Conservation (phyloP, 108 stramenopile genomes). For the Discostella pseudostelligera region DNA sequence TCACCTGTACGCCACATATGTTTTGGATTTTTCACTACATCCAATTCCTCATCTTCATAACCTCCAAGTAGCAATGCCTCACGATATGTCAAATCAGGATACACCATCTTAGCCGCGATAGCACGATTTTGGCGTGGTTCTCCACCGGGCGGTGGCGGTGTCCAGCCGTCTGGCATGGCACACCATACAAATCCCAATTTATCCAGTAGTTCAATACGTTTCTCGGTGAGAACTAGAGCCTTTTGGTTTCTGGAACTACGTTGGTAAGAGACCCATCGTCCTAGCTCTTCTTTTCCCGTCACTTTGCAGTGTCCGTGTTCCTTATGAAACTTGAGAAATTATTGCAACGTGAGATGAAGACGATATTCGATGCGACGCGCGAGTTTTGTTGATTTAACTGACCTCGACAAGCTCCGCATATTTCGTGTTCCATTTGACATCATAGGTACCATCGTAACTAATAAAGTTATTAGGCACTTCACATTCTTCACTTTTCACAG, state of each 20-base stretch:
- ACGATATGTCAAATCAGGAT: slow-evolving; percentile 8
- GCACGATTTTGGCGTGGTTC: slow-evolving; percentile 17
- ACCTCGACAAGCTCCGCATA: slow-evolving; percentile 19
- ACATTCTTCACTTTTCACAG: no score
- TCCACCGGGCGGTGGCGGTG: slow-evolving; percentile 1
- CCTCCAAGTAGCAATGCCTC: slow-evolving; percentile 12
- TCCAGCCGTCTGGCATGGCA: slow-evolving; percentile 7
- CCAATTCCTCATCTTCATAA: slow-evolving; percentile 11
- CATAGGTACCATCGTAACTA: slow-evolving; percentile 13
- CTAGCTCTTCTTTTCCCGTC: slow-evolving; percentile 11
- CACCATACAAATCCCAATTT: slow-evolving; percentile 51
- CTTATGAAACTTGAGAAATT: not conserved
- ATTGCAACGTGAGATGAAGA: not conserved
- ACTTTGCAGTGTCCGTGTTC: slow-evolving; percentile 15
- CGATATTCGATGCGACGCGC: not conserved
- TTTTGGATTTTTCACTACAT: slow-evolving; percentile 15
- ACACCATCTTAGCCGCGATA: slow-evolving; percentile 17
- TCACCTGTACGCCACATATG: slow-evolving; percentile 22
- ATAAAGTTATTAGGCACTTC: slow-evolving; percentile 17
- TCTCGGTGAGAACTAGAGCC: slow-evolving; percentile 29
- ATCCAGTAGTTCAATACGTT: slow-evolving; percentile 47
- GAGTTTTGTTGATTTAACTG: not conserved
- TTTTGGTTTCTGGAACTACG: slow-evolving; percentile 5
- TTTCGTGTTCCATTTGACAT: slow-evolving; percentile 17
- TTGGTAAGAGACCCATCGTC: slow-evolving; percentile 3